A percentile compares a stretch with the other conserved stretches of the same genome.
Conservation (phyloP, 441 rosid species). For the Erysimum cheiri region DNA sequence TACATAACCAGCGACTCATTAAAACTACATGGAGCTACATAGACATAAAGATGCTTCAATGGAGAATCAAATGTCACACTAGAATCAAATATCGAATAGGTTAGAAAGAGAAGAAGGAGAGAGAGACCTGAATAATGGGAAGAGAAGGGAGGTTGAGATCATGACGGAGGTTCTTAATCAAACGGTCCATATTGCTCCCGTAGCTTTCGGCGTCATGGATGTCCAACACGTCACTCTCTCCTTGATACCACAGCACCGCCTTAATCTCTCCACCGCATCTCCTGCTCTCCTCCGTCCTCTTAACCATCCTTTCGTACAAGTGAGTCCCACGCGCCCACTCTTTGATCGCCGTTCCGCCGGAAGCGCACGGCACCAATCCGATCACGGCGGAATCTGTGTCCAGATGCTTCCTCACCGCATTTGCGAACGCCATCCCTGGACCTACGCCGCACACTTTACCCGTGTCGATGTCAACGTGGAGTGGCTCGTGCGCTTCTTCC, state of each 20-base stretch:
- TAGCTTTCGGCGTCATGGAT: conserved; percentile 66
- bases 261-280: conserved; percentile 65
- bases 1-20: neutral
- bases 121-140: conserved; percentile 81
- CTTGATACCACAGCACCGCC: conserved; percentile 91
- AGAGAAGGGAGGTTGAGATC: conserved; percentile 77
- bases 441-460: conserved; percentile 73
- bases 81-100: neutral
- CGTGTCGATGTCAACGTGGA: conserved; percentile 75
- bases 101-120: neutral
- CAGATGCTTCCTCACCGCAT: conserved; percentile 46
- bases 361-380: conserved; percentile 90
- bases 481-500: conserved; percentile 74
- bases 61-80: neutral
- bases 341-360: conserved; percentile 84
- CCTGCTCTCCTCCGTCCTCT: conserved; percentile 67
- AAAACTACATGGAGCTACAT: neutral
- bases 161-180: conserved; percentile 62
- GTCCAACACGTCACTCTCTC: conserved; percentile 76
- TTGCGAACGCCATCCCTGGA: conserved; percentile 86
- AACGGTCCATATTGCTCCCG: conserved; percentile 58
- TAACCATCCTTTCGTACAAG: conserved; percentile 77
- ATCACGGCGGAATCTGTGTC: conserved; percentile 43
- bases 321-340: conserved; percentile 79
- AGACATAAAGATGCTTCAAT: neutral